Evolutionary conservation across 768 basidiomycete genomes (phyloP), one percentile per base, ranked within the genome.

Genomic region (Calocybe gangraenosa): DNA sequence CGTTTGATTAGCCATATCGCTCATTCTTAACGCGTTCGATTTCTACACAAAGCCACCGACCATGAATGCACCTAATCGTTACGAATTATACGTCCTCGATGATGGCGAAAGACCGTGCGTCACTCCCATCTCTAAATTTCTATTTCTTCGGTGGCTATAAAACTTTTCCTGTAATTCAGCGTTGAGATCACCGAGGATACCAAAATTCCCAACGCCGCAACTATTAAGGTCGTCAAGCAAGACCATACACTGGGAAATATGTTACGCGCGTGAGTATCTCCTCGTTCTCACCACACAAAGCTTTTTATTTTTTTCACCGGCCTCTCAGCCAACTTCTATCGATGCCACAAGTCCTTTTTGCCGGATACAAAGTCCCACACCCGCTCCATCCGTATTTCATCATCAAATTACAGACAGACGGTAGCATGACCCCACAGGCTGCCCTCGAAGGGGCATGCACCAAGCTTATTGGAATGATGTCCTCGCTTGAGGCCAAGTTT

Each of bases 321-420:
- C 31, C 37, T 21, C 35, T n/a, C 61, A 96, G 94, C 2, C 92
- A 99, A 76, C 84, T 98, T 21, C 82, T 97, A 25, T 67, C 83
- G 7, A 87, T 88, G 78, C 86, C 90, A 5, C 75, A 83, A 53
- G 82, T 97, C 53, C 82, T 93, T 49, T 98, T 98, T 61, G 94
- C 94, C 1, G 96, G 96, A 1, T 98, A 98, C 82, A 92, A 94
- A 70, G 92, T 93, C 31, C 95, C 95, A 0, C 96, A 97, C 58
- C 95, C 96, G 1, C 81, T 95, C 17, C 91, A 96, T 52, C 92
- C 94, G 7, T 79, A 93, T 63, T 95, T 98, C 68, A 74, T 90
- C 46, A 80, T 99, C 65, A 97, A 96, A 65, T 81, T 98, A 44
- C 96, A 97, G 67, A 97, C 94, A 1, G 92, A 97, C 64, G 91